Base-by-base conservation (phyloP, 2,329 filamentous ascomycete genomes). In the Periconia sp. region DNA sequence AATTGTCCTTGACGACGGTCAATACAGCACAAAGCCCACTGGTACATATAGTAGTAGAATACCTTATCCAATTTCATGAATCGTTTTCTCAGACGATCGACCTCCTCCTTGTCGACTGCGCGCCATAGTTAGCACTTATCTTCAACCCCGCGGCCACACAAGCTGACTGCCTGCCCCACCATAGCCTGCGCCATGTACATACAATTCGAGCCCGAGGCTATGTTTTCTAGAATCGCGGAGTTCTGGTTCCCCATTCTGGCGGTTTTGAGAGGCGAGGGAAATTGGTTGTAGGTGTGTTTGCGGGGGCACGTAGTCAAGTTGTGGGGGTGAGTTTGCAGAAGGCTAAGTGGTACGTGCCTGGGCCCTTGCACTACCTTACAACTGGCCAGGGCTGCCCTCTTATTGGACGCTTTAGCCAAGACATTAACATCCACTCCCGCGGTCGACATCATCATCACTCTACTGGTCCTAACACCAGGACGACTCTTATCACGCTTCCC, bases 41-140 rank as follows among this genome's bases (percentile, higher is more conserved):
- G 3, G 11, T 7, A 11, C 19, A 2, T 18, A 18, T 3, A 11
- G 17, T 5, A 3, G 20, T 1, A 13, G 62, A 79, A 63, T 77
- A 94, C 93, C 85, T 97, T 97, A 78, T 99, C 94, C 56, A 99
- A 82, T 79, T 99, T 99, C 93, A 97, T 97, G 73, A 99, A 99
- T 58, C 93, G 86, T 81, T 99, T 99, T 71, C 92, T 85, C 73
- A 99, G 82, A 69, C 94, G 86, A 74, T 97, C 94, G 56, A 99
- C 92, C 77, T 99, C 94, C 70, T 99, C 94, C 75, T 90, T 88
- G 80, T 99, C 91, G 81, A 99, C 93, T 97, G 58, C 55, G 52
- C 41, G 47, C 43, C 33, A 14, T 19, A 14, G 23, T 49, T 30
- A 41, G 35, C 52, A 59, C 72, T 41, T 51, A 46, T 61, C 62